Base-by-base conservation (phyloP, 495 filamentous ascomycete genomes). In the Podospora pseudopauciseta region DNA sequence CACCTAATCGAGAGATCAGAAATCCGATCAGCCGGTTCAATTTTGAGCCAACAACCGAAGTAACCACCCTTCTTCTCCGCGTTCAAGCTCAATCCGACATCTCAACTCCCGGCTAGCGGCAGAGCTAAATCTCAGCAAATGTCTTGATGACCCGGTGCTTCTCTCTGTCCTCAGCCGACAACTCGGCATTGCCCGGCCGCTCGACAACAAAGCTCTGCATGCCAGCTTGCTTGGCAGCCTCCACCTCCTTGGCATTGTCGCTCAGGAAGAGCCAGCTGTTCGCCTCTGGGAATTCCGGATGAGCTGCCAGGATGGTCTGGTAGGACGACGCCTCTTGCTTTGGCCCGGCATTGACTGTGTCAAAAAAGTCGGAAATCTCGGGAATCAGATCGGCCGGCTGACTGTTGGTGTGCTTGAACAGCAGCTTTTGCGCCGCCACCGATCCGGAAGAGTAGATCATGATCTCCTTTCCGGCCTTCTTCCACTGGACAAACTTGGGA, bases 371-470 rank as follows among this genome's bases (percentile, higher is more conserved):
- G 28, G 77, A 77, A 66, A 92, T 81, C 58, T 82, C 72, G 16
- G 78, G 74, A 2, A 80, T 82, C 66, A 91, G 74, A 71, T 92
- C 88, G n/a, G 80, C 77, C 30, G 83, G 81, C 59, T 78, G 67
- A 9, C 79, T 77, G 71, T 86, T 79, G n/a, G 90, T 90, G 77
- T 91, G 83, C 65, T 78, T 72, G 75, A 92, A 92, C 49, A 92
- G 79, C 64, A 92, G 81, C 75, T 89, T 88, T 79, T 92, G 90
- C 27, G 90, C 90, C 63, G 86, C 79, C 16, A 92, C 88, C 6
- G 86, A 89, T 39, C 90, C 90, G 19, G 86, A 89, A 7, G 88
- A 91, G 79, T 91, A 92, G 73, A 92, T 91, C 71, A 86, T 83
- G 55, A 92, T 80, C 23, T 73, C 73, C 32, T 85, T 72, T 11